Evolutionary conservation across 2,329 filamentous ascomycete species (phyloP).

Genomic region (Cladosporium austrohemisphaericum): DNA sequence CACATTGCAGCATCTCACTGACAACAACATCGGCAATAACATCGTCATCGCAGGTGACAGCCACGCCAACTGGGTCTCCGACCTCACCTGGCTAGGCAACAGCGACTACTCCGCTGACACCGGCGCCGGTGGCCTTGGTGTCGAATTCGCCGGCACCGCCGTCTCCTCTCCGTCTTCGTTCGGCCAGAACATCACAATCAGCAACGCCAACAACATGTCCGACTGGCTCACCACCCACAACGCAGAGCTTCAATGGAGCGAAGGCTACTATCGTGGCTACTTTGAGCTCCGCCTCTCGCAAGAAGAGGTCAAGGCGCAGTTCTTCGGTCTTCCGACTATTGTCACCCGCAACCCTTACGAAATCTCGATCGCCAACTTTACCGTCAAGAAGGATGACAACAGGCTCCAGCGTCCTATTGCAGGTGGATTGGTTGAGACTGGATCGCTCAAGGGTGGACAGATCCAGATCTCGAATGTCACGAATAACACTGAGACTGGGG

Average conservation of each 20-base stretch:
- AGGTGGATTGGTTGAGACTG: slow-evolving; percentile 52
- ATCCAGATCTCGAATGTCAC: slow-evolving; percentile 36
- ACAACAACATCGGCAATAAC: slow-evolving; percentile 67
- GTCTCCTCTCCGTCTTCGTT: slow-evolving; percentile 58
- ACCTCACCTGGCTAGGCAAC: slow-evolving; percentile 44
- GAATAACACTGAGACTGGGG: slow-evolving; percentile 33
- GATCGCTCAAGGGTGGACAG: slow-evolving; percentile 51
- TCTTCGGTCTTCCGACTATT: slow-evolving; percentile 61
- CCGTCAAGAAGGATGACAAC: slow-evolving; percentile 60
- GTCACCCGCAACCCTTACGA: slow-evolving; percentile 60
- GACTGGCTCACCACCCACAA: slow-evolving; percentile 49
- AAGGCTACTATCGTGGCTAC: slow-evolving; percentile 71
- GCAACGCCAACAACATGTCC: slow-evolving; percentile 47
- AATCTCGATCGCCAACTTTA: slow-evolving; percentile 66
- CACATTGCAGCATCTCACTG: slow-evolving; percentile 62
- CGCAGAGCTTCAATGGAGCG: slow-evolving; percentile 67
- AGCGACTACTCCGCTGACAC: slow-evolving; percentile 26
- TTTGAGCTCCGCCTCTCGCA: slow-evolving; percentile 60
- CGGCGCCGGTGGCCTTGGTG: slow-evolving; percentile 41
- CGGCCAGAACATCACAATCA: slow-evolving; percentile 58
- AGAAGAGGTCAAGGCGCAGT: slow-evolving; percentile 58
- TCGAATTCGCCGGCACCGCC: slow-evolving; percentile 60
- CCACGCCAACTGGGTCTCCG: slow-evolving; percentile 58
- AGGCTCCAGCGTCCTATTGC: slow-evolving; percentile 50
- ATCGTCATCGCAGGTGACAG: slow-evolving; percentile 69